phyloP scores from a whole-genome alignment of 345 rosid genomes.

The Brassica rapa region DNA sequence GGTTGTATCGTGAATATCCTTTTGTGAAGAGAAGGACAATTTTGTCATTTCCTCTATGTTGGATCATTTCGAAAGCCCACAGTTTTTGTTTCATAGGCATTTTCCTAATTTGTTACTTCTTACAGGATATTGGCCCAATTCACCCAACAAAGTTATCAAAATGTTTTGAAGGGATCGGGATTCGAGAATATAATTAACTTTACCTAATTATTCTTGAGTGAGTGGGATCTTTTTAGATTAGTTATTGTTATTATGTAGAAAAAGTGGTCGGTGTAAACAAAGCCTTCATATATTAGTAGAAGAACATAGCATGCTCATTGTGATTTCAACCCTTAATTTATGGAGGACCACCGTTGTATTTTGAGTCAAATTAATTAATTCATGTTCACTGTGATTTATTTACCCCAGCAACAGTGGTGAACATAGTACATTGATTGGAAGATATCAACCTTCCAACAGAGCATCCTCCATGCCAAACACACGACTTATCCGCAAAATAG shows the following conservation, averaged over 20 bases:
- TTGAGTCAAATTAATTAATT: neutral
- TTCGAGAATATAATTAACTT: conserved; percentile 20
- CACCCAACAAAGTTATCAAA: neutral
- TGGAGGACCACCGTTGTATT: conserved; percentile 1
- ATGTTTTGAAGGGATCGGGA: conserved; percentile 8
- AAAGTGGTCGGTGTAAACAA: conserved; percentile 21
- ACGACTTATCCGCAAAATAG: too few relatives aligned
- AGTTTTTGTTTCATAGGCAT: too few relatives aligned
- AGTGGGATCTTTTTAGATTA: conserved; percentile 31
- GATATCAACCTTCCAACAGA: neutral
- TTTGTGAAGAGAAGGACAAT: too few relatives aligned
- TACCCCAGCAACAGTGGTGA: neutral
- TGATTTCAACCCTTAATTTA: conserved; percentile 7
- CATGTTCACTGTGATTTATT: neutral
- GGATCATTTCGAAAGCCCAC: too few relatives aligned
- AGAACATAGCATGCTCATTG: neutral
- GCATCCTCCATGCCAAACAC: too few relatives aligned
- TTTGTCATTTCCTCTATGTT: too few relatives aligned
- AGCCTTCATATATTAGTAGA: neutral
- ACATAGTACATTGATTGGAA: neutral
- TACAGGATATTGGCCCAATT: too few relatives aligned
- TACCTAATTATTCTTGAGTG: conserved; percentile 33
- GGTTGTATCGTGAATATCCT: too few relatives aligned
- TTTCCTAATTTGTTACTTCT: too few relatives aligned
- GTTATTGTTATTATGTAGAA: conserved; percentile 18